phyloP scores from a whole-genome alignment of 257 asterid genomes.

The Schizonepeta tenuifolia region DNA sequence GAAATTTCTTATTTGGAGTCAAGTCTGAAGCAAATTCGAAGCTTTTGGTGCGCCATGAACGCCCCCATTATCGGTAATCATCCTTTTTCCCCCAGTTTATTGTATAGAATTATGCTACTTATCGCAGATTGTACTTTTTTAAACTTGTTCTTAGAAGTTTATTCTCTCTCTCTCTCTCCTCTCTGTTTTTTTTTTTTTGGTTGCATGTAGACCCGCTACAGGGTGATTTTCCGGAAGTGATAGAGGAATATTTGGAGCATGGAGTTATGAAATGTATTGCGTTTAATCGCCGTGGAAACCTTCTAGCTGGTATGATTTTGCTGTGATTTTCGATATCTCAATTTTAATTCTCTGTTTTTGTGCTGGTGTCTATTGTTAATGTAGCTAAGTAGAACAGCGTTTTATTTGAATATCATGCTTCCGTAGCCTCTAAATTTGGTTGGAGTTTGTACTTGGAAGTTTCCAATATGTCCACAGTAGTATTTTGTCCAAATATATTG shows the following conservation, averaged over 20 bases:
- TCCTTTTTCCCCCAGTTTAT: background rate
- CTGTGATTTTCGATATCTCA: background rate
- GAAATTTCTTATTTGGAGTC: background rate
- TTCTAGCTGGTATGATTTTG: slow-evolving; percentile 74
- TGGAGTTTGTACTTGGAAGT: background rate
- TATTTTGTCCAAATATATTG: background rate
- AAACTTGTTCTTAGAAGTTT: background rate
- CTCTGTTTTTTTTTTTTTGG: background rate
- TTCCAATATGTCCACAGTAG: background rate
- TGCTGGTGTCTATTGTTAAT: background rate
- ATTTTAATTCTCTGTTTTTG: background rate
- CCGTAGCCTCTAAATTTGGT: background rate
- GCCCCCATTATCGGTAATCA: slow-evolving; percentile 64
- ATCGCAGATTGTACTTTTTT: background rate
- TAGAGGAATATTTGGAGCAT: slow-evolving; percentile 88
- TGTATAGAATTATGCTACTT: background rate
- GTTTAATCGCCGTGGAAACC: slow-evolving; percentile 93
- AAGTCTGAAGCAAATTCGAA: background rate
- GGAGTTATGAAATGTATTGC: slow-evolving; percentile 82
- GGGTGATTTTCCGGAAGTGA: slow-evolving; percentile 93
- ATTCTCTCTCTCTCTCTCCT: background rate
- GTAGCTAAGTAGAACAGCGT: background rate
- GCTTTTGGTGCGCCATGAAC: slow-evolving; percentile 45
- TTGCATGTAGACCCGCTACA: slow-evolving; percentile 75
- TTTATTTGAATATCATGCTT: slow-evolving; percentile 7